phyloP scores from a whole-genome alignment of 176 grass and related monocot species.

The Phoenix roebelenii region DNA sequence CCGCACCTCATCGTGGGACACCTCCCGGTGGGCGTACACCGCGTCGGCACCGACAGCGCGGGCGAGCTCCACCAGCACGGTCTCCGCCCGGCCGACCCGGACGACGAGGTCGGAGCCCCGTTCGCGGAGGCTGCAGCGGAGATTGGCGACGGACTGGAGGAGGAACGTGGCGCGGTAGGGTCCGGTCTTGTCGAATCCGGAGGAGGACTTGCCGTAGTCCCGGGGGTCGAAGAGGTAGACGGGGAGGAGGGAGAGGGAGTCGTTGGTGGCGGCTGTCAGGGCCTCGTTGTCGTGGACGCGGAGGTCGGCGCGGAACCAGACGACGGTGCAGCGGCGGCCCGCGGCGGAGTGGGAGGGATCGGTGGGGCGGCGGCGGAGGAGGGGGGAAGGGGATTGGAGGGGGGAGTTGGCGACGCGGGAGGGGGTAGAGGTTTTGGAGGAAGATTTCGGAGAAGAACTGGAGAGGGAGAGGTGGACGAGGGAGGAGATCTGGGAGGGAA shows the following conservation, averaged over 20 bases:
- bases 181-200: slow-evolving; percentile 61
- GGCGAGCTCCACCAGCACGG: slow-evolving; percentile 68
- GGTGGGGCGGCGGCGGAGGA: slow-evolving; percentile 33
- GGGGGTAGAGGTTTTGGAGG: not conserved
- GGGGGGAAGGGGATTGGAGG: not conserved
- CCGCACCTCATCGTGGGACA: slow-evolving; percentile 62
- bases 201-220: slow-evolving; percentile 53
- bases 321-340: slow-evolving; percentile 55
- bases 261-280: slow-evolving; percentile 30
- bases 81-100: slow-evolving; percentile 69
- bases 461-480: slow-evolving; percentile 22
- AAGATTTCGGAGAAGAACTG: slow-evolving; percentile 16
- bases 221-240: slow-evolving; percentile 76
- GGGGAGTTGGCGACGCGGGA: slow-evolving; percentile 8
- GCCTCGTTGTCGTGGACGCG: slow-evolving; percentile 75
- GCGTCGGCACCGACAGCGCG: slow-evolving; percentile 42
- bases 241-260: slow-evolving; percentile 63
- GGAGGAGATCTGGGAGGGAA: slow-evolving; percentile 41
- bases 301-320: slow-evolving; percentile 81
- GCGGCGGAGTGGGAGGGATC: slow-evolving; percentile 35
- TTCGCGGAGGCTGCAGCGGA: slow-evolving; percentile 46
- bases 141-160: slow-evolving; percentile 74
- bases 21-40: slow-evolving; percentile 82
- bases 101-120: slow-evolving; percentile 76
- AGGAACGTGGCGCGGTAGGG: slow-evolving; percentile 64